Evolutionary conservation across 768 basidiomycete species (phyloP), one percentile per base, ranked within the genome.

Genomic region (Leccinellum albellum): DNA sequence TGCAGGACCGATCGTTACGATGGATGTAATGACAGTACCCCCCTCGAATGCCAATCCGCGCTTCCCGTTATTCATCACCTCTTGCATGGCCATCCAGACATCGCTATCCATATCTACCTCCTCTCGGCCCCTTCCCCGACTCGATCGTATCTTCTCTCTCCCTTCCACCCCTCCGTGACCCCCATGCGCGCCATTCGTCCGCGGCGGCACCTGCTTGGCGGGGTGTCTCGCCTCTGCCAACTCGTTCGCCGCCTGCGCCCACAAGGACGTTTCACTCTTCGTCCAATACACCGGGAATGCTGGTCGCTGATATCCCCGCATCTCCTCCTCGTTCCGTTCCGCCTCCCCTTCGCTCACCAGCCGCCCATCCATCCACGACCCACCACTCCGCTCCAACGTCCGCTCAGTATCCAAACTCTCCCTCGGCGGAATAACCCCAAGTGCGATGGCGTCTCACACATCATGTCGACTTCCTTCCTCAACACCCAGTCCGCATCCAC

Each of bases 391-490:
- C 15, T 35, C 35, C 35, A 35, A 35, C 14, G 90, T 74, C 35
- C 78, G 65, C 9, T 66, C 62, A 60, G 98, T 94, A 67, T 86
- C 83, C 59, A 97, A 68, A 50, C 85, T 88, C 74, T 97, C 90
- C 17, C 96, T 96, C 1, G 91, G 80, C 0, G 89, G 82, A 54
- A 98, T 93, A 0, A 88, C 81, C 20, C 68, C 69, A 17, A 91
- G 60, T 98, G 93, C 7, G 92, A 95, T 0, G 96, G 96, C 8
- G 97, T 99, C 31, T 92, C 82, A 64, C 96, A 98, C 0, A 91
- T 79, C 91, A 98, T 92, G 68, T 94, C 90, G 23, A 94, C 93
- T 73, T 98, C n/a, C n/a, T n/a, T n/a, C n/a, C n/a, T n/a, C n/a
- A n/a, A n/a, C n/a, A 97, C 89, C 14, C 79, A 77, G 70, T 99